Percentiles rank a stretch among this genome's conserved stretches.
Conservation (phyloP, 2,329 filamentous ascomycete genomes). For the Sclerotiophoma versabilis region DNA sequence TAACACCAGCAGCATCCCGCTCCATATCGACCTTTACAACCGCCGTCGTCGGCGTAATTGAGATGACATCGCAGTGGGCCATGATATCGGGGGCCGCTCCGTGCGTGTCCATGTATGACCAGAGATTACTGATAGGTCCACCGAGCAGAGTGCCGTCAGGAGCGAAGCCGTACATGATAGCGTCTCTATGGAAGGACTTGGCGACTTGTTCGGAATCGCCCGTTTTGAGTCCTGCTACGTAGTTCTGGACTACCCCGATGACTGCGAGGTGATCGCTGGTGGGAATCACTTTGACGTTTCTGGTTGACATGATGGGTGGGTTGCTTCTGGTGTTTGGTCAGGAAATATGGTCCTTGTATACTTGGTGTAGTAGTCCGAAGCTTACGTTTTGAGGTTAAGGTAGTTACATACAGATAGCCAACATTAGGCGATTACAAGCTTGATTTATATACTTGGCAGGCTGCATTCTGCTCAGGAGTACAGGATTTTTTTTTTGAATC, state of each 20-base stretch:
- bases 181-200: background rate
- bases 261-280: background rate
- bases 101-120: background rate
- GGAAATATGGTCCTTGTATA: too few species aligned
- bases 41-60: background rate
- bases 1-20: background rate
- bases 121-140: background rate
- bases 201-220: background rate
- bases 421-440: too few species aligned
- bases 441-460: too few species aligned
- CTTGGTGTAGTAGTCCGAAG: too few species aligned
- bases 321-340: too few species aligned
- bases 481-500: too few species aligned
- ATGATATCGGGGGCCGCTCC: background rate
- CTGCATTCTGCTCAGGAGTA: too few species aligned
- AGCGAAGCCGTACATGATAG: background rate
- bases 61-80: background rate
- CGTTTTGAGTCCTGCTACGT: background rate
- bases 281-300: background rate
- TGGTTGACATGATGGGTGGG: background rate
- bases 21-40: constrained; percentile 1
- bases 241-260: background rate
- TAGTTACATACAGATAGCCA: too few species aligned
- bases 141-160: background rate
- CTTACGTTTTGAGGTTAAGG: too few species aligned